Percentiles rank a stretch among this genome's conserved stretches.
phyloP scores from a whole-genome alignment of 805 yeast species.

The Starmerella bombi region DNA sequence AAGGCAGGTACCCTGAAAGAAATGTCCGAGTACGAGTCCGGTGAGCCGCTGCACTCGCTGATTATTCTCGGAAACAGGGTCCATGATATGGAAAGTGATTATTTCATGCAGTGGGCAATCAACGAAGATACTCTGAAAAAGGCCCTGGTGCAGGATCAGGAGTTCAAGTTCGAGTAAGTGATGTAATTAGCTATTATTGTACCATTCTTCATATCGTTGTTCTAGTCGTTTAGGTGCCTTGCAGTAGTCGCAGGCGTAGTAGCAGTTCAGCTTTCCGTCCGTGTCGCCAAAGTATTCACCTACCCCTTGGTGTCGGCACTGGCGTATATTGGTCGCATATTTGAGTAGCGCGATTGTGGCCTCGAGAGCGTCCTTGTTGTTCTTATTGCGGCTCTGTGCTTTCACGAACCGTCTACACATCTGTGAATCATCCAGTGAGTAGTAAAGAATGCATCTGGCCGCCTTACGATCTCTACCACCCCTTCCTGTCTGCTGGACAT shows the following conservation, averaged over 20 bases:
- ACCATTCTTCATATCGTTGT: slow-evolving; percentile 15
- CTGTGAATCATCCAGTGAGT: slow-evolving; percentile 29
- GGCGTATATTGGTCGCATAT: slow-evolving; percentile 34
- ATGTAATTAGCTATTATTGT: background rate
- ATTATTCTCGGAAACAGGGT: slow-evolving; percentile 82
- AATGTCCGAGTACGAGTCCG: slow-evolving; percentile 71
- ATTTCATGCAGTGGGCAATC: slow-evolving; percentile 60
- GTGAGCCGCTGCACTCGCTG: slow-evolving; percentile 87
- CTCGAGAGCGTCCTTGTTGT: slow-evolving; percentile 53
- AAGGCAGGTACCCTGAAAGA: slow-evolving; percentile 74
- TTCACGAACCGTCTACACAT: slow-evolving; percentile 60
- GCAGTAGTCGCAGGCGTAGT: slow-evolving; percentile 78
- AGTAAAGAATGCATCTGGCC: slow-evolving; percentile 75
- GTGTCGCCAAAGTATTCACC: slow-evolving; percentile 76
- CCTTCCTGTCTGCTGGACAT: slow-evolving; percentile 95
- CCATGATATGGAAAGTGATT: slow-evolving; percentile 85
- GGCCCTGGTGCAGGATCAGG: slow-evolving; percentile 33
- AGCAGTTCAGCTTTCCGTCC: slow-evolving; percentile 44
- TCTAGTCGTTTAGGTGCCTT: slow-evolving; percentile 12
- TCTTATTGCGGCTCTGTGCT: slow-evolving; percentile 39
- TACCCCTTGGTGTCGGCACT: slow-evolving; percentile 77
- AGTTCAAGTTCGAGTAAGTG: slow-evolving; percentile 1
- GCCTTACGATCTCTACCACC: slow-evolving; percentile 91
- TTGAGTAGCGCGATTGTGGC: slow-evolving; percentile 14
- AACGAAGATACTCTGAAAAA: slow-evolving; percentile 39